A percentile compares a stretch with the other conserved stretches of the same genome.
Evolutionary conservation across 441 rosid species (phyloP).

Genomic region (Isatis lusitanica): DNA sequence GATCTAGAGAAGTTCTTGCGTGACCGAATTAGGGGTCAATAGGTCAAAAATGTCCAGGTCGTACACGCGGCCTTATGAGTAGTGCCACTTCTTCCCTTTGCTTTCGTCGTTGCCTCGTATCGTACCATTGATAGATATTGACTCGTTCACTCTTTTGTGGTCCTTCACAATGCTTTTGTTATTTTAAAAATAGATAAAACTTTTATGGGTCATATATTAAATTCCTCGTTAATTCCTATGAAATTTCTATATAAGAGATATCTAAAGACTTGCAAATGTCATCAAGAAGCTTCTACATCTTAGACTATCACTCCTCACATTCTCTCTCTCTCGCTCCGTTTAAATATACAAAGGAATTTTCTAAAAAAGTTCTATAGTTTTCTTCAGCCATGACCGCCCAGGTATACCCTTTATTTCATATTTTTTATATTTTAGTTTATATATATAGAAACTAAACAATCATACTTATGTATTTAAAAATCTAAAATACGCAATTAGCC

Average conservation of each 20-base stretch:
- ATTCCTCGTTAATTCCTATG: not conserved
- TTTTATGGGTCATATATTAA: not conserved
- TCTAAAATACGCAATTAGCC: not conserved
- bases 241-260: not conserved
- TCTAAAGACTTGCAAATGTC: not conserved
- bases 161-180: not conserved
- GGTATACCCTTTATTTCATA: conserved; percentile 3
- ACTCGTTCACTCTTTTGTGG: conserved; percentile 4
- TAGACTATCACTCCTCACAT: not conserved
- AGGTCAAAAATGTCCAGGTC: not conserved
- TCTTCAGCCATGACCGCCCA: conserved; percentile 20
- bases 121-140: not conserved
- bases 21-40: not conserved
- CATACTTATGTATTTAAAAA: not conserved
- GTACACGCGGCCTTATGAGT: conserved; percentile 1
- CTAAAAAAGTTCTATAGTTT: conserved; percentile 7
- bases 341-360: not conserved
- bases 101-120: not conserved
- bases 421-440: not conserved
- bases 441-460: not conserved
- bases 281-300: conserved; percentile 16
- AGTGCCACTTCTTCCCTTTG: not conserved
- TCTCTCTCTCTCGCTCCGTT: not conserved
- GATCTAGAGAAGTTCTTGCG: not conserved
- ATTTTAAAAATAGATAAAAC: not conserved